Evolutionary conservation across 2,329 filamentous ascomycete species (phyloP).

Genomic region (Cytospora chrysosperma): DNA sequence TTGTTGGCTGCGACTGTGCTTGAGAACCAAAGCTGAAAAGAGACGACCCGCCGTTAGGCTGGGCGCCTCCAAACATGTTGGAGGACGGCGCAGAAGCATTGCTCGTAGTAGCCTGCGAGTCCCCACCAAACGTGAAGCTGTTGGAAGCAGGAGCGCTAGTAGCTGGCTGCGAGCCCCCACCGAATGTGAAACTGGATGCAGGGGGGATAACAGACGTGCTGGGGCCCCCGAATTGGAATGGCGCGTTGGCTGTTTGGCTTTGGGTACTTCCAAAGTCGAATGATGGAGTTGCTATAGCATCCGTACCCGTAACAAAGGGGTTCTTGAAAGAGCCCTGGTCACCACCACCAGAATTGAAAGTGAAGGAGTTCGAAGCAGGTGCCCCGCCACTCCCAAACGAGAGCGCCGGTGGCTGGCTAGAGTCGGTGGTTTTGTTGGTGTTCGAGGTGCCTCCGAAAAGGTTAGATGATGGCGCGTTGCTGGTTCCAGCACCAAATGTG

Average conservation of each 20-base stretch:
- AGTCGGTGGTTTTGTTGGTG: constrained; percentile 17
- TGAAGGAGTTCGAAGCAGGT: constrained; percentile 36
- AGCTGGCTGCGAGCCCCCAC: constrained; percentile 8
- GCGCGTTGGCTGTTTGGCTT: constrained; percentile 24
- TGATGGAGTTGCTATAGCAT: constrained; percentile 31
- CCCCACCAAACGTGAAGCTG: constrained; percentile 21
- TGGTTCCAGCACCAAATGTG: constrained; percentile 14
- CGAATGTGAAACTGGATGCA: constrained; percentile 20
- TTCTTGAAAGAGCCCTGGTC: constrained; percentile 37
- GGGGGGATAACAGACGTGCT: background rate
- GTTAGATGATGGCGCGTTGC: constrained; percentile 8
- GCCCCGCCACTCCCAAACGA: constrained; percentile 29
- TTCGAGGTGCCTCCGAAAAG: constrained; percentile 28
- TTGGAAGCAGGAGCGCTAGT: constrained; percentile 13
- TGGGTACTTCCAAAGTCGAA: constrained; percentile 40
- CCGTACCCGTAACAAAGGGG: constrained; percentile 36
- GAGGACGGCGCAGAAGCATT: constrained; percentile 8
- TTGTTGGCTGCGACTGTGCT: constrained; percentile 29
- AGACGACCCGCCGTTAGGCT: constrained; percentile 29
- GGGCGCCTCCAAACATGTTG: constrained; percentile 21
- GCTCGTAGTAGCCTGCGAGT: constrained; percentile 9
- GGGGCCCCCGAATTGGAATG: constrained; percentile 28
- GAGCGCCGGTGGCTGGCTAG: constrained; percentile 14
- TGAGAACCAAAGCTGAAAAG: constrained; percentile 40
- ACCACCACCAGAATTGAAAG: constrained; percentile 38